phyloP scores from a whole-genome alignment of 163 green algal genomes.

The Trebouxiophyceae sp. region DNA sequence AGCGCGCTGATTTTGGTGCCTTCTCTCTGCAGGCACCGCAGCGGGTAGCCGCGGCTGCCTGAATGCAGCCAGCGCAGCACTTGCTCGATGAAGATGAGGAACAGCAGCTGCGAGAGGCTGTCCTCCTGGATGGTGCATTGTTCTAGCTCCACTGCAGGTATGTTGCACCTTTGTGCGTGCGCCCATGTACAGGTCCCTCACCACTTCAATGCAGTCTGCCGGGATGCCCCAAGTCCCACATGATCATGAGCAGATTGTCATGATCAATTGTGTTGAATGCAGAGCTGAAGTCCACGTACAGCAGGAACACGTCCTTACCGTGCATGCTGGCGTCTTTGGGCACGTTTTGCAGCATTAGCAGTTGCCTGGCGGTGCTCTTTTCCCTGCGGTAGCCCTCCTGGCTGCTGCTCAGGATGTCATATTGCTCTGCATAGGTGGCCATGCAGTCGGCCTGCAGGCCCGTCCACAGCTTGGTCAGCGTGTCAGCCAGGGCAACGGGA shows the following conservation, averaged over 20 bases:
- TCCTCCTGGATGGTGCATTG: constrained; percentile 38
- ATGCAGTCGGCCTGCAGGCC: constrained; percentile 11
- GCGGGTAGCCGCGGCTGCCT: constrained; percentile 14
- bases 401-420: constrained; percentile 6
- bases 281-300: constrained; percentile 25
- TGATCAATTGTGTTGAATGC: constrained; percentile 41
- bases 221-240: constrained; percentile 35
- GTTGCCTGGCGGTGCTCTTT: constrained; percentile 9
- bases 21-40: constrained; percentile 5
- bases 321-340: constrained; percentile 19
- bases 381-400: constrained; percentile 19
- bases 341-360: constrained; percentile 8
- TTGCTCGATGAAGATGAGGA: constrained; percentile 38
- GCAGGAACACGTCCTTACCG: constrained; percentile 6
- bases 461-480: constrained; percentile 30
- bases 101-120: constrained; percentile 34
- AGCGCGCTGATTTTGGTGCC: background rate
- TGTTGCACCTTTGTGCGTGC: constrained; percentile 10
- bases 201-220: constrained; percentile 17
- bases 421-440: background rate
- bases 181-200: constrained; percentile 32
- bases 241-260: constrained; percentile 31
- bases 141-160: no score
- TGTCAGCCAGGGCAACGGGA: constrained; percentile 16
- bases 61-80: constrained; percentile 29